Evolutionary conservation across 768 basidiomycete species (phyloP).

Genomic region (Hericium alpestre): DNA sequence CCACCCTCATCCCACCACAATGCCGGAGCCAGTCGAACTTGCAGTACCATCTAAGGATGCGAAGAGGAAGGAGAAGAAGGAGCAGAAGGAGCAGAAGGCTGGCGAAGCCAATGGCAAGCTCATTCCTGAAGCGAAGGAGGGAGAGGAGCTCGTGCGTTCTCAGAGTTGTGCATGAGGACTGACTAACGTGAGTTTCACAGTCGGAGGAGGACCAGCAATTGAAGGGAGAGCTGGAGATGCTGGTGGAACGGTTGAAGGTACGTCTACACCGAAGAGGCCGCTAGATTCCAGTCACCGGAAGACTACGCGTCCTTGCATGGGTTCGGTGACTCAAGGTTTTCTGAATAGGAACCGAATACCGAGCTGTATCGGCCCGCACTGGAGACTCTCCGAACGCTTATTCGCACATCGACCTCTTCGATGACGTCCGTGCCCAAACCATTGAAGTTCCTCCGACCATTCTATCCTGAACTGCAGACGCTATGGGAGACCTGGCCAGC

Average conservation of each 20-base stretch:
- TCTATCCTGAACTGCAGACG: constrained; percentile 77
- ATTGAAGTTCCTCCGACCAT: constrained; percentile 91
- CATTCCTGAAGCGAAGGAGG: constrained; percentile 40
- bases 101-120: constrained; percentile 31
- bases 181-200: constrained; percentile 27
- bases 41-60: constrained; percentile 66
- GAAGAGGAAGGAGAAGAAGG: constrained; percentile 52
- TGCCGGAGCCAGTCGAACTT: constrained; percentile 48
- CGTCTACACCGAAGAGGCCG: constrained; percentile 8
- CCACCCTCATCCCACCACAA: constrained; percentile 34
- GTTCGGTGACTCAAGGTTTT: constrained; percentile 3
- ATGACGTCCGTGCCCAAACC: constrained; percentile 99
- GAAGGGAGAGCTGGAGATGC: constrained; percentile 92
- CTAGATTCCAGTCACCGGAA: no score
- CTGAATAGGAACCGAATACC: constrained; percentile 72
- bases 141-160: constrained; percentile 61
- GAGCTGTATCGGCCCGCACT: constrained; percentile 81
- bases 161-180: background rate
- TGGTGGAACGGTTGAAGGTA: constrained; percentile 88
- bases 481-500: constrained; percentile 74
- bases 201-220: constrained; percentile 94
- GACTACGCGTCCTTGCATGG: background rate
- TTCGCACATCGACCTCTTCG: constrained; percentile 92
- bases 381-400: constrained; percentile 86
- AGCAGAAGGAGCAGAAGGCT: constrained; percentile 37